Base-by-base conservation (phyloP, 768 basidiomycete species). In the Auriscalpium microsporum region DNA sequence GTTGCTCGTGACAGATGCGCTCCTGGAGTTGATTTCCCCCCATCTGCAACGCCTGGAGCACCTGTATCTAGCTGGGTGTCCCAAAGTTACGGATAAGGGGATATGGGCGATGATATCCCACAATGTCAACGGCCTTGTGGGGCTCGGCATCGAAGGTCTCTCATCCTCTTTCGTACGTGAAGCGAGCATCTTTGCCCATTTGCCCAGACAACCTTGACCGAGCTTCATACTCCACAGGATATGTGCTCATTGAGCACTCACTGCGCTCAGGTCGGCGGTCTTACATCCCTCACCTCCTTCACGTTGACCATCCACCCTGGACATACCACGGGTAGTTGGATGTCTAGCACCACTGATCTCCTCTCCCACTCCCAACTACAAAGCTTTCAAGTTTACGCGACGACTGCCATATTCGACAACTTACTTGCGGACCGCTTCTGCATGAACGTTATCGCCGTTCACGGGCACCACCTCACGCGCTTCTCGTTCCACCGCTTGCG, bases 401-500 rank as follows among this genome's bases (percentile, higher is more conserved):
- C 78, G 1, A 73, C 72, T 1, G 67, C 68, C 5, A 73, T 72
- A 40, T 67, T 72, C 48, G 71, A 77, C 50, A 67, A 69, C 5
- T 67, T 65, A 0, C 69, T 76, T 16, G 70, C 73, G 8, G 74
- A 79, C 23, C 65, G 67, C 5, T 79, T 90, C 52, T 84, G 83
- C 75, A 59, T 59, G 10, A 63, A 68, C 4, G 66, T 91, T 3
- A 72, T 86, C 10, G 42, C 65, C 3, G 63, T 63, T 9, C 88
- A 90, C 53, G 77, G 78, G 0, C 60, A 64, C 14, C 74, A 75
- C 14, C 72, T 92, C 6, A 71, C 64, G 28, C 72, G 76, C 10
- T 78, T 90, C 58, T 83, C 83, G 11, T 75, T 88, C 2, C 80
- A 88, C 62, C 74, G 84, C 28, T 81, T 86, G 74, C 69, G 74